A percentile compares a stretch with the other conserved stretches of the same genome.
Conservation (phyloP, 805 yeast species). For the Ogataea methanolica region DNA sequence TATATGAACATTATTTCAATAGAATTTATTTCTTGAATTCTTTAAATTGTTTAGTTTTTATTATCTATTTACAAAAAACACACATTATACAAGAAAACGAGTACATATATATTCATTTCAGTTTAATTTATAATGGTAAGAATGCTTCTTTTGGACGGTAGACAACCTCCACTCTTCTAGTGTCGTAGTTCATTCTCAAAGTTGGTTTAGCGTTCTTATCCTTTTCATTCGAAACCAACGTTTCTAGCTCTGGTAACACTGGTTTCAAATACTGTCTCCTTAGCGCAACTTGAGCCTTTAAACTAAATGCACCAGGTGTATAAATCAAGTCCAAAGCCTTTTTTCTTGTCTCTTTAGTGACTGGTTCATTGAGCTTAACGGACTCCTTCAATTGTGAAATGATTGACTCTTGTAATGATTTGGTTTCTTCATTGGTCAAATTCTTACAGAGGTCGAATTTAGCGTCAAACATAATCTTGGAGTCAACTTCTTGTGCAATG, state of each 20-base stretch:
- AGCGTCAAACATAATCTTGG: conserved; percentile 44
- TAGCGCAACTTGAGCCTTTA: conserved; percentile 34
- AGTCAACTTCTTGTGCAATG: conserved; percentile 39
- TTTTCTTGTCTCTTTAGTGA: conserved; percentile 35
- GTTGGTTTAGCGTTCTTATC: conserved; percentile 48
- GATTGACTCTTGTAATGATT: conserved; percentile 16
- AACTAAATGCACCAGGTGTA: conserved; percentile 33
- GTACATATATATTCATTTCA: background rate
- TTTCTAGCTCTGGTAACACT: conserved; percentile 48
- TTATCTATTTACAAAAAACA: no score
- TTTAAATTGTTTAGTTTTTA: no score
- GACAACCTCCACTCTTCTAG: conserved; percentile 46
- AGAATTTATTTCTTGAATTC: no score
- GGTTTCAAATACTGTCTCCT: conserved; percentile 49
- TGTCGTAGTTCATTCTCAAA: conserved; percentile 58
- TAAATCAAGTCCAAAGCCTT: conserved; percentile 40
- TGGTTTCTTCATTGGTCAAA: conserved; percentile 32
- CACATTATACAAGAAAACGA: no score
- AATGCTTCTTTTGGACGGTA: conserved; percentile 53
- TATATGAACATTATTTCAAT: background rate
- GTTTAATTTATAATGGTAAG: conserved; percentile 2
- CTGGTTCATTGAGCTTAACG: conserved; percentile 18
- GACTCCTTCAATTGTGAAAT: conserved; percentile 15
- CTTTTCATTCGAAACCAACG: conserved; percentile 23
- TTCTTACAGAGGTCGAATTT: conserved; percentile 35